Conservation (phyloP, 208 protist species). For the Naegleria lovaniensis region DNA sequence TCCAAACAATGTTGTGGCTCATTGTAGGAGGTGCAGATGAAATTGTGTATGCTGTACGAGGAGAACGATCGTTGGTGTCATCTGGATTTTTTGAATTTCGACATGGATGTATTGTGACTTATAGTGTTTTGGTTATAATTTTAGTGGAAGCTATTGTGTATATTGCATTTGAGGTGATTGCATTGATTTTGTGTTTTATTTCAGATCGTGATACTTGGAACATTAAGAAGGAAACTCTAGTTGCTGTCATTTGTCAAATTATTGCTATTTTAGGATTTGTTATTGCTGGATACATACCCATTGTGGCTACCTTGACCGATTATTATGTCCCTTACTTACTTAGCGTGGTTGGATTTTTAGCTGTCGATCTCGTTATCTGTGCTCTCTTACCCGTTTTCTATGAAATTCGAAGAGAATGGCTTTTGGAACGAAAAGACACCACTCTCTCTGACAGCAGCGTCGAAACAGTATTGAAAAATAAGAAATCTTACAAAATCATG, state of each 20-base stretch:
- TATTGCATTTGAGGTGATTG: background rate
- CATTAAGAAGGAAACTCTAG: background rate
- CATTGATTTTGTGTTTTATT: background rate
- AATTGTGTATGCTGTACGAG: background rate
- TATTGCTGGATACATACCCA: background rate
- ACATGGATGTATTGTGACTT: background rate
- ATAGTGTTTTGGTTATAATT: background rate
- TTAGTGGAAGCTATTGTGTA: background rate
- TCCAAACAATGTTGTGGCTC: background rate
- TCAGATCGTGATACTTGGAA: background rate
- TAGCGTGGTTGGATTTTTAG: background rate
- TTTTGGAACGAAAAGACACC: background rate
- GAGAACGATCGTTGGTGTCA: background rate
- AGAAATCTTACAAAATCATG: background rate
- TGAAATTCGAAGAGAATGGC: background rate
- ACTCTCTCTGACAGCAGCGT: background rate
- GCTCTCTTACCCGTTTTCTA: background rate
- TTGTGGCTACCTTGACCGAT: background rate
- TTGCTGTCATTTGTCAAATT: background rate
- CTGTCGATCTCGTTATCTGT: background rate
- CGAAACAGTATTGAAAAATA: background rate
- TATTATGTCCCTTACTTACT: background rate
- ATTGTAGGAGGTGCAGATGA: background rate
- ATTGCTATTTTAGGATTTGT: background rate
- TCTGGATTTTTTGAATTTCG: background rate